Evolutionary conservation across 257 asterid species (phyloP).

Genomic region (Avicennia marina): DNA sequence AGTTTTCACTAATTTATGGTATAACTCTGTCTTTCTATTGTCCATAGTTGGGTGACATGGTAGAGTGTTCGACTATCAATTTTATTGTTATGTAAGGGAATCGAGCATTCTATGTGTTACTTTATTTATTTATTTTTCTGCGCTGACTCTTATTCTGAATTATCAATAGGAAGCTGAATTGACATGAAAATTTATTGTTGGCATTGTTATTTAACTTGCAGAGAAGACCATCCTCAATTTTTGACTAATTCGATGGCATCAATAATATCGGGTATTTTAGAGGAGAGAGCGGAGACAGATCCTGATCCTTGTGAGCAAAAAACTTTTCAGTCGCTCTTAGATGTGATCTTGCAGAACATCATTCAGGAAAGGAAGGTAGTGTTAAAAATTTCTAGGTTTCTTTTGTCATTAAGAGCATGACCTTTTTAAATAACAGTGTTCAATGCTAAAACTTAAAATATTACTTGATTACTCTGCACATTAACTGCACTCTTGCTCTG

Average conservation of each 20-base stretch:
- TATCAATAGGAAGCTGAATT: constrained; percentile 12
- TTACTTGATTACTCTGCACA: background rate
- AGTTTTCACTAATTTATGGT: too few species aligned
- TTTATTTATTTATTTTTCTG: background rate
- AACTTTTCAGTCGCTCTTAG: constrained; percentile 53
- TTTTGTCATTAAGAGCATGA: constrained; percentile 4
- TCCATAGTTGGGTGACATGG: background rate
- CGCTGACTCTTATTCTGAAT: constrained; percentile 2
- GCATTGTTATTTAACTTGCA: constrained; percentile 23
- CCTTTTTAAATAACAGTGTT: background rate
- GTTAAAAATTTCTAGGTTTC: constrained; percentile 1
- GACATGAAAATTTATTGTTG: constrained; percentile 8
- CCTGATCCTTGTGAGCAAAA: constrained; percentile 37
- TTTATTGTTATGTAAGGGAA: too few species aligned
- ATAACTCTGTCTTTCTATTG: background rate
- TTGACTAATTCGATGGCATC: constrained; percentile 59
- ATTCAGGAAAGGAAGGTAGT: constrained; percentile 59
- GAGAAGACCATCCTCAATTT: constrained; percentile 71
- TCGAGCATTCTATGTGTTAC: background rate
- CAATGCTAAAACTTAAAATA: background rate
- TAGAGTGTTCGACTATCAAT: too few species aligned
- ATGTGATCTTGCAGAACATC: constrained; percentile 68
- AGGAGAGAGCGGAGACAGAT: constrained; percentile 49
- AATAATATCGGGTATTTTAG: constrained; percentile 53
- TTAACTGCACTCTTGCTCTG: constrained; percentile 4